Base-by-base conservation (phyloP, 139 green algal genomes). In the Pseudopediastrum boryanum region DNA sequence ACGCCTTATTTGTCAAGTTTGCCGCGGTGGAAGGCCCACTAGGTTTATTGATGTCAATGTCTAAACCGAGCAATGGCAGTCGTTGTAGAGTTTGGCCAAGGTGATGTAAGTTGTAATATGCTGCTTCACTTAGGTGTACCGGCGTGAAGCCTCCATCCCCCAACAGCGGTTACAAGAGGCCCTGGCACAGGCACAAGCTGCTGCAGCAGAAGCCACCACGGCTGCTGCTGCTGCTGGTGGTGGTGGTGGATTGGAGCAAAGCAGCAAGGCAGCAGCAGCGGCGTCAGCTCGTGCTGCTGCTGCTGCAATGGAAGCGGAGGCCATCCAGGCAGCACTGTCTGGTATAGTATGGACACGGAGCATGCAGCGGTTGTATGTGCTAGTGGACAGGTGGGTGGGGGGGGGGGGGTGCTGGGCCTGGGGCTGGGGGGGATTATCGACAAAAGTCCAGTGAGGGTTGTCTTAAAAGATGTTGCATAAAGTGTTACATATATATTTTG, bases 281-380 rank as follows among this genome's bases (percentile, higher is more conserved):
- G 71, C 71, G 56, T 51, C 70, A 54, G 64, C 65, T 84, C 62
- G 61, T 51, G 73, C 73, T 46, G 58, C 29, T 59, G 73, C 73
- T 39, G 73, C 42, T 25, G 8, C n/a, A 4, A 78, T 71, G 31
- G 74, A 87, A 29, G 77, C 80, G n/a, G 74, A 61, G 27, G 80
- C 76, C 3, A 79, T 88, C 10, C 61, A 58, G 7, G 61, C 56
- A 10, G 86, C 85, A 3, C 76, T 94, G 63, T n/a, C 48, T 1
- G 87, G 89, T 66, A 85, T 99, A 38, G 94, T 98, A 31, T 99
- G 96, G 95, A 99, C 95, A 0, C 82, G 85, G 12, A 94, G 87
- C 85, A 95, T 98, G 93, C 84, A 83, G 29, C 91, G 96, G 16
- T 93, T 99, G 87, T 98, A 95, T 83, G 90, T 88, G 0, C 85